Base-by-base conservation (phyloP, 106 monocot species). In the Apostasia shenzhenica region DNA sequence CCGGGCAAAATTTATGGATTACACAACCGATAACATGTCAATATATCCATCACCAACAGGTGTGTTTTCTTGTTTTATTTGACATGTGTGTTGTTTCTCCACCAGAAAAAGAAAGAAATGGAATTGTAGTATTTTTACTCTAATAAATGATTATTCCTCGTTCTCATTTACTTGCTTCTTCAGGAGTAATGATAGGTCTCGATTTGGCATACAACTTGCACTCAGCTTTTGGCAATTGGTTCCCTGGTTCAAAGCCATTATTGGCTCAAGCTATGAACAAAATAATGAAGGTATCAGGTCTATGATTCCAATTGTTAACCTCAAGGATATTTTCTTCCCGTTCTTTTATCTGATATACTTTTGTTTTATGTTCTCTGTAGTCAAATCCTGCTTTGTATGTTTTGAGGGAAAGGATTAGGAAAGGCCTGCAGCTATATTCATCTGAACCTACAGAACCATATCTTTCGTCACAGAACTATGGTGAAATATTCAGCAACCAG, bases 21-120 rank as follows among this genome's bases (percentile, higher is more conserved):
- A 99, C 57, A 99, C 99, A 13, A 99, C 99, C n/a, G 99, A 99
- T 58, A 99, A 99, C 70, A 99, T 99, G 99, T 99, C 99, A 8
- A 99, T 99, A 8, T 99, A 99, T 72, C 99, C 99, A 45, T 99
- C 99, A 54, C 99, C 99, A 6, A 99, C 99, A 59, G 97, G 94
- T 95, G 84, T 48, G 37, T n/a, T 41, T 73, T 45, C 64, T 65
- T 42, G 45, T 14, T 51, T 43, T 12, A 40, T 46, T 77, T 14
- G 2, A 47, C 6, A 47, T 14, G 2, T 46, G 2, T 44, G 59
- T 1, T 48, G 43, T 65, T 49, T 48, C 8, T 26, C 26, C 26
- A 26, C 26, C 26, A 26, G 26, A 26, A 26, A 26, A 26, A 26
- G 26, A 26, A 26, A 26, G 26, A 26, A 26, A 26, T 26, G 26